Percentiles rank a stretch among this genome's conserved stretches.
Evolutionary conservation across 2,329 filamentous ascomycete species (phyloP).

Genomic region (Fusarium verticillioides): DNA sequence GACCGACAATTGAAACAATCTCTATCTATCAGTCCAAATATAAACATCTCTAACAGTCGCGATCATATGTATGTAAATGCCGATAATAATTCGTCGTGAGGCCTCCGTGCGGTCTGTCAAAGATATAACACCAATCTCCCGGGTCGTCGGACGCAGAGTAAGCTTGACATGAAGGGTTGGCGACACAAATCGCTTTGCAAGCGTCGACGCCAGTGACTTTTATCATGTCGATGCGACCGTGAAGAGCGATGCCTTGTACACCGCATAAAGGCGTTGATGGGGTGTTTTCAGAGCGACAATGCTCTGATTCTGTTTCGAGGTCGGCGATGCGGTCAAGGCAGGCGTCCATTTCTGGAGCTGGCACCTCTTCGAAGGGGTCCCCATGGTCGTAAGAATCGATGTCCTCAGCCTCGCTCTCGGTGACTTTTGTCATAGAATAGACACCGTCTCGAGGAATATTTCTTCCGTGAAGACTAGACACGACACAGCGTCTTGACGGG

Average conservation of each 20-base stretch:
- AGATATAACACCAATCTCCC: background rate
- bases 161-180: background rate
- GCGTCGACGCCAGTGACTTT: accelerated
- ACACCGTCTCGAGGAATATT: background rate
- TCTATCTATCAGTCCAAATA: accelerated
- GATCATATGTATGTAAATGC: background rate
- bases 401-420: accelerated
- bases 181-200: background rate
- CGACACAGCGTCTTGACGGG: background rate
- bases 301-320: background rate
- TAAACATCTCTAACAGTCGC: background rate
- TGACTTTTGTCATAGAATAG: background rate
- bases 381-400: accelerated
- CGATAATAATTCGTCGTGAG: accelerated
- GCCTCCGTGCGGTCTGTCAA: background rate
- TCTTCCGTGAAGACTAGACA: background rate
- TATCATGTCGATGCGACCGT: background rate
- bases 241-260: background rate
- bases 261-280: background rate
- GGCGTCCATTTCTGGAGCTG: background rate
- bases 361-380: background rate
- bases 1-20: accelerated
- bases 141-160: background rate
- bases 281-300: background rate
- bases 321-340: background rate